Conservation (phyloP, 192 early-diverging fungal genomes). For the Coemansia sp. region DNA sequence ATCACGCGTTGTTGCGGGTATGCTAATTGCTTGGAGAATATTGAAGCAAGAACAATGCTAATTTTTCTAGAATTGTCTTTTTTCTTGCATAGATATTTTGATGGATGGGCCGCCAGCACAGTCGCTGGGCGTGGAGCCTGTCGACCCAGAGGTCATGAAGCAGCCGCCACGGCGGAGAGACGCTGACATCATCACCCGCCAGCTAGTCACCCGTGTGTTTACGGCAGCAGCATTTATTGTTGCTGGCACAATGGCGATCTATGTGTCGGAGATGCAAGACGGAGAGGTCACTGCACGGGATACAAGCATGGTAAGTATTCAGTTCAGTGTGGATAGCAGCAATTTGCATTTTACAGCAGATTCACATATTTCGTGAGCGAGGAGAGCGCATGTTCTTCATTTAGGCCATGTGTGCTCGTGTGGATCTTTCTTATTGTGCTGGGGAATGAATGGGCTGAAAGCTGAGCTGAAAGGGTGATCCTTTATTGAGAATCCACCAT, state of each 20-base stretch:
- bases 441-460: not conserved
- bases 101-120: constrained; percentile 99
- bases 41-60: too few species aligned
- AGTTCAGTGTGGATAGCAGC: not conserved
- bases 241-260: constrained; percentile 79
- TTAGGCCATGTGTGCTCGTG: too few species aligned
- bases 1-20: not conserved
- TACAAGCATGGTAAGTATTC: constrained; percentile 81
- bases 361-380: too few species aligned
- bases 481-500: too few species aligned
- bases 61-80: not conserved
- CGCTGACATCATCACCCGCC: constrained; percentile 76
- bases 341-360: too few species aligned
- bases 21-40: not conserved
- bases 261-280: constrained; percentile 73
- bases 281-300: constrained; percentile 68
- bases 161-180: constrained; percentile 78
- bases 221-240: constrained; percentile 79
- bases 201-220: constrained; percentile 73
- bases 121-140: constrained; percentile 92
- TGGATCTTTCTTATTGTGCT: not conserved
- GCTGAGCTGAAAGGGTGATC: too few species aligned
- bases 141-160: constrained; percentile 88
- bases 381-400: too few species aligned
- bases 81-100: constrained; percentile 74